Percentiles rank a stretch among this genome's conserved stretches.
Evolutionary conservation across 768 basidiomycete species (phyloP).

Genomic region (Termitomyces sp.): DNA sequence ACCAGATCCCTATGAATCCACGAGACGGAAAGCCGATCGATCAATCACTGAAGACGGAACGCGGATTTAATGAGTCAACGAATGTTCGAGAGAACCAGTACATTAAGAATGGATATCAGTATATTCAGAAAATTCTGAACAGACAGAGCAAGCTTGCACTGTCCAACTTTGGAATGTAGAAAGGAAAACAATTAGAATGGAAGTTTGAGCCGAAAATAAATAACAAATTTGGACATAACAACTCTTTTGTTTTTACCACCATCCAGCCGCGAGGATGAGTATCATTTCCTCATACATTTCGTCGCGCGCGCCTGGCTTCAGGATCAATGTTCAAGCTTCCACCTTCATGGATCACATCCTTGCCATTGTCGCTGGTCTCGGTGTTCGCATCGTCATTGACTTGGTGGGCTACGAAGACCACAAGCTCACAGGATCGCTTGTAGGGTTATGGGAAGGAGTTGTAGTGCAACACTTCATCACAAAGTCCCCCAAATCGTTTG

Average conservation of each 20-base stretch:
- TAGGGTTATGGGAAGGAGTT: constrained; percentile 44
- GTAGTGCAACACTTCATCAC: constrained; percentile 67
- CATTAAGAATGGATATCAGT: neutral
- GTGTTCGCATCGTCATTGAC: constrained; percentile 57
- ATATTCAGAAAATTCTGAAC: neutral
- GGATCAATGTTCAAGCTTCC: constrained; percentile 26
- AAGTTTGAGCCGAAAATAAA: constrained; percentile 5
- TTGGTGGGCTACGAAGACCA: constrained; percentile 41
- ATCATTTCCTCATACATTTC: constrained; percentile 33
- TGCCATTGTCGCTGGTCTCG: constrained; percentile 64
- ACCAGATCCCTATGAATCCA: too few species aligned
- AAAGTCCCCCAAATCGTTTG: constrained; percentile 57
- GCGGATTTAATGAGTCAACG: neutral
- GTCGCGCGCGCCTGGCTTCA: constrained; percentile 24
- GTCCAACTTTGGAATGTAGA: neutral
- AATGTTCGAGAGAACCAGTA: neutral
- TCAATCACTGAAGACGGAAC: neutral
- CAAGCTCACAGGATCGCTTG: constrained; percentile 54
- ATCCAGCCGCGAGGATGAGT: constrained; percentile 20
- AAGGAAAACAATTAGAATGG: neutral
- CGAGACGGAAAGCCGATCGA: neutral
- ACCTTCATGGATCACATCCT: constrained; percentile 62
- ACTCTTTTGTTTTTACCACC: constrained; percentile 10
- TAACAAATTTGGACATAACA: constrained; percentile 11
- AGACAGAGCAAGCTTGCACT: neutral